Percentiles rank a stretch among this genome's conserved stretches.
Evolutionary conservation across 169 alveolate species (phyloP).

Genomic region (Plasmodium gaboni): DNA sequence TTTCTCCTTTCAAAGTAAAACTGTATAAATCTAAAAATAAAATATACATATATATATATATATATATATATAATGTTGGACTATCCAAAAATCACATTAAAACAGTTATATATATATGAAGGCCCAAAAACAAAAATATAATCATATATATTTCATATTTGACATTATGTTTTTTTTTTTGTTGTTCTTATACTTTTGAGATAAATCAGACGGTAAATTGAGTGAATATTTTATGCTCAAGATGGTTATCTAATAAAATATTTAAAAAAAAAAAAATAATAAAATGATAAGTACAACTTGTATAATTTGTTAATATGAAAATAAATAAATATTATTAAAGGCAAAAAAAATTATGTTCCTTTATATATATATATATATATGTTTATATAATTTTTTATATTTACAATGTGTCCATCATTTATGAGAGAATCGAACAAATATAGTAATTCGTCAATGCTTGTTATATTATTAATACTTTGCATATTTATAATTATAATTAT

Average conservation of each 20-base stretch:
- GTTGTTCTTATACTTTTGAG: constrained; percentile 46
- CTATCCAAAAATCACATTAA: not conserved
- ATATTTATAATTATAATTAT: not conserved
- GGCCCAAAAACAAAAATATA: too few species aligned
- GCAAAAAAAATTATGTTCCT: not conserved
- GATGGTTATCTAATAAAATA: constrained; percentile 37
- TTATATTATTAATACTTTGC: constrained; percentile 32
- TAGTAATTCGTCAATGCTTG: constrained; percentile 38
- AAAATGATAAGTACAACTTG: not conserved
- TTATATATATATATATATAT: not conserved
- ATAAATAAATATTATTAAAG: not conserved
- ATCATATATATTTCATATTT: too few species aligned
- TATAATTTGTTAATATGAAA: not conserved
- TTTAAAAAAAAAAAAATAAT: not conserved
- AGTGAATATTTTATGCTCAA: constrained; percentile 13
- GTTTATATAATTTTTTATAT: not conserved
- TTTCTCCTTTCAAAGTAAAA: constrained; percentile 33
- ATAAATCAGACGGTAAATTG: constrained; percentile 30
- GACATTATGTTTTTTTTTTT: too few species aligned
- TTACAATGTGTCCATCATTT: constrained; percentile 58
- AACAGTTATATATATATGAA: not conserved
- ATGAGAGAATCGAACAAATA: constrained; percentile 57
- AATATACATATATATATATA: not conserved
- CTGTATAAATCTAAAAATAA: constrained; percentile 28
- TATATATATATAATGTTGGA: not conserved